Evolutionary conservation across 257 asterid genomes (phyloP), one percentile per base, ranked within the genome.

Genomic region (Nemophila menziesii): DNA sequence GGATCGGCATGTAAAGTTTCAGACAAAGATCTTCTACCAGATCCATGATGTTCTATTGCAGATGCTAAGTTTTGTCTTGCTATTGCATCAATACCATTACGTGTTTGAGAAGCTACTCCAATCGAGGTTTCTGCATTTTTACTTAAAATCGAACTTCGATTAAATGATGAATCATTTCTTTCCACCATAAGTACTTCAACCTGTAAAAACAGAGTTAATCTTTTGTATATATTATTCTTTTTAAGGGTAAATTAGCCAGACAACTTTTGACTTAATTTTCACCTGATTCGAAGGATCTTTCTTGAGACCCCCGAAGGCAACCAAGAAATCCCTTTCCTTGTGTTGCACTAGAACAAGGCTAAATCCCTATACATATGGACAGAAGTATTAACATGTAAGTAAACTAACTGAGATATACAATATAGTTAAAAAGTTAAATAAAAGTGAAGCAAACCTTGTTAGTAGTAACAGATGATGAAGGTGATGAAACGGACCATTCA

Each of bases 271-370:
- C 47, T 26, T 58, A 38, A 38, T 33, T 20, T 45, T 67, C 49
- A 85, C 98, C 94, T 85, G 92, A 67, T 81, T 72, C 39, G 96
- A 74, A 56, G 87, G 89, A 61, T 90, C 98, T 64, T 90, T 90
- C 79, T 75, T 90, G 63, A 69, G 60, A 41, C 98, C 98, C 56
- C 98, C 98, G 69, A 90, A 90, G 60, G 94, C 92, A 56, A 85
- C 93, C 57, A 90, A 95, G 65, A 78, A 81, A 71, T 85, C 93
- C 63, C 81, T 77, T 65, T 90, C 96, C 55, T 75, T 81, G 41
- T 81, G 94, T 59, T 81, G 98, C 69, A 82, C 90, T 41, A 76
- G 92, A 39, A 79, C 93, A 3, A 90, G 93, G 67, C 98, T 90
- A 57, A 85, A 90, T 45, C 96, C 98, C 98, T 90, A 82, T 22